Percentiles rank a stretch among this genome's conserved stretches.
Conservation (phyloP, 208 protist genomes). For the Crithidia brevicula region DNA sequence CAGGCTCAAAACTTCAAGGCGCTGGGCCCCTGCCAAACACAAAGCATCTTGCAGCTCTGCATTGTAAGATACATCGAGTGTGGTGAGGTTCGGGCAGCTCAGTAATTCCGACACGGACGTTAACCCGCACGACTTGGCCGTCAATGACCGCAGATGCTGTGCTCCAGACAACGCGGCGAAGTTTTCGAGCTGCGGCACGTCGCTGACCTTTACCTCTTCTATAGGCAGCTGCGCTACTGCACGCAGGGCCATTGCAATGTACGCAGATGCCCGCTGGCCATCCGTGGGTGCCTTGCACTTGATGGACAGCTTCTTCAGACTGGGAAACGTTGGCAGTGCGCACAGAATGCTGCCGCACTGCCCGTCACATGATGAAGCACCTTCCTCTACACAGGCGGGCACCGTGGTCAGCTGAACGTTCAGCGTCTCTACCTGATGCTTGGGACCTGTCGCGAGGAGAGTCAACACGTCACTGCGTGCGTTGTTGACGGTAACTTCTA, state of each 20-base stretch:
- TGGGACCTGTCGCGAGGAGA: too few relatives aligned
- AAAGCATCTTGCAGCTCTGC: neutral
- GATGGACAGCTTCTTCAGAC: neutral
- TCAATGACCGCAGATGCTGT: neutral
- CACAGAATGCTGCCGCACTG: neutral
- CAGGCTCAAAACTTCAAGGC: neutral
- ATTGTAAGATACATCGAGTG: slow-evolving; percentile 1
- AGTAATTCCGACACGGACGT: neutral
- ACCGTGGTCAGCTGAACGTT: too few relatives aligned
- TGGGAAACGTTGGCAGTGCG: neutral
- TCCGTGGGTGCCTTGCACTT: neutral
- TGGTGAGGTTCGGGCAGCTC: neutral
- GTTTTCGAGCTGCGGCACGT: neutral
- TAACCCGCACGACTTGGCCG: neutral
- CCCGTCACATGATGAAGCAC: too few relatives aligned
- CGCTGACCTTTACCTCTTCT: neutral
- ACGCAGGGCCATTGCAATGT: neutral
- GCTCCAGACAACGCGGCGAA: neutral
- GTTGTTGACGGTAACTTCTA: too few relatives aligned
- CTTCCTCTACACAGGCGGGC: too few relatives aligned
- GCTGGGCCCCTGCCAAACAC: neutral
- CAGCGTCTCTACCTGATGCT: too few relatives aligned
- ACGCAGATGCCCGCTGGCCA: neutral
- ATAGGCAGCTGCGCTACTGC: neutral
- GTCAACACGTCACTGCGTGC: too few relatives aligned